phyloP scores from a whole-genome alignment of 106 monocot genomes.

The Iris macrosiphon region DNA sequence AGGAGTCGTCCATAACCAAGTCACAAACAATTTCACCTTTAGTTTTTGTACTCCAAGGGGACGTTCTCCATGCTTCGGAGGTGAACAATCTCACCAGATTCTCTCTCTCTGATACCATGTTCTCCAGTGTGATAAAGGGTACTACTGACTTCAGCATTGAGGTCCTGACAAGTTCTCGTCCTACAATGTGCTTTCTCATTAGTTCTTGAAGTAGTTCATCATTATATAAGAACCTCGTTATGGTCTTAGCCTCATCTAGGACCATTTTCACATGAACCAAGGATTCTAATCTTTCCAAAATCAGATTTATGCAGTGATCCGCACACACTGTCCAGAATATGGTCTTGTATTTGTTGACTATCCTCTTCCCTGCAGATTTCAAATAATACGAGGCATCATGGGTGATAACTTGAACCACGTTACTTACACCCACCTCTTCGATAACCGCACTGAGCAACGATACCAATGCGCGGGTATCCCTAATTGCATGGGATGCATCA shows the following conservation, averaged over 20 bases:
- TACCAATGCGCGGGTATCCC: constrained; percentile 46
- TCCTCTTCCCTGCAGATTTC: constrained; percentile 50
- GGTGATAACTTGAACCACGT: constrained; percentile 66
- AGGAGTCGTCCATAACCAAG: constrained; percentile 32
- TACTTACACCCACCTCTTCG: constrained; percentile 49
- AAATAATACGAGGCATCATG: constrained; percentile 46
- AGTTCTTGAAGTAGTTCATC: constrained; percentile 36
- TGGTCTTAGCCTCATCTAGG: constrained; percentile 32
- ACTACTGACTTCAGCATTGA: constrained; percentile 44
- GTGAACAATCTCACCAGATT: constrained; percentile 53
- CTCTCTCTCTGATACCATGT: constrained; percentile 44
- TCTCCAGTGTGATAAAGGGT: constrained; percentile 46
- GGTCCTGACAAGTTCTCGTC: constrained; percentile 26
- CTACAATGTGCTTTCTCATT: constrained; percentile 36
- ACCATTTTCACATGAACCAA: constrained; percentile 43
- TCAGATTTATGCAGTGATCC: constrained; percentile 60
- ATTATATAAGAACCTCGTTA: constrained; percentile 64
- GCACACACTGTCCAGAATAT: constrained; percentile 58
- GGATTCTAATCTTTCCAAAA: constrained; percentile 51
- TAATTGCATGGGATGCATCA: constrained; percentile 40
- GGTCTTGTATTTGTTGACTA: constrained; percentile 39
- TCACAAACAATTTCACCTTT: constrained; percentile 29
- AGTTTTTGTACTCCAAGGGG: constrained; percentile 37
- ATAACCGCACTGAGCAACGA: constrained; percentile 35
- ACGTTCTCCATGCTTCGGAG: constrained; percentile 34